These are phyloP conservation scores for Magnusiomyces tetraspermus DNA, from an alignment of 1,139 yeast species.

Conservation along the genomic window DNA sequence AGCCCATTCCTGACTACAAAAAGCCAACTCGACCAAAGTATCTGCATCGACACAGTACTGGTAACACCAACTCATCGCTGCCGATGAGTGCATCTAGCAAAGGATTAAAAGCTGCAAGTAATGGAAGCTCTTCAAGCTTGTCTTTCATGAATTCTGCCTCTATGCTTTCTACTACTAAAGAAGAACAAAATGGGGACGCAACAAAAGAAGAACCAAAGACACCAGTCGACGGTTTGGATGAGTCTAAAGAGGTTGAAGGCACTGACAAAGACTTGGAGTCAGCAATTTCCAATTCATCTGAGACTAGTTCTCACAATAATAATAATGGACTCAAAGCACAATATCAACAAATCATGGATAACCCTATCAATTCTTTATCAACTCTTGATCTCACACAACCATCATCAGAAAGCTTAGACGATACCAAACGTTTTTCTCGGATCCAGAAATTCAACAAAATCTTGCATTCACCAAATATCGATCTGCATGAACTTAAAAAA, in stretches of 20 bases:
- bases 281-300: no score
- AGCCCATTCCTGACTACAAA: constrained; percentile 14
- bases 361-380: constrained; percentile 16
- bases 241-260: no score
- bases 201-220: no score
- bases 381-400: constrained; percentile 6
- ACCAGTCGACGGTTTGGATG: no score
- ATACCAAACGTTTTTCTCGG: constrained; percentile 51
- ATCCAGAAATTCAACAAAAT: constrained; percentile 59
- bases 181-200: no score
- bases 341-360: constrained; percentile 33
- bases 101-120: no score
- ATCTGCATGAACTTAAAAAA: constrained; percentile 57
- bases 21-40: background rate
- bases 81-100: no score
- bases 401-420: constrained; percentile 28
- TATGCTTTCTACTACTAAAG: no score
- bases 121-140: no score
- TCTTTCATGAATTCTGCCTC: no score
- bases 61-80: constrained; percentile 2
- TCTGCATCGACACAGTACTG: constrained; percentile 10
- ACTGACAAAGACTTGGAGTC: constrained; percentile 18
- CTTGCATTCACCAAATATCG: constrained; percentile 52
- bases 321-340: constrained; percentile 27
- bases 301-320: constrained; percentile 5